Evolutionary conservation across 2,329 filamentous ascomycete species (phyloP).

Genomic region (Diaporthe eres): DNA sequence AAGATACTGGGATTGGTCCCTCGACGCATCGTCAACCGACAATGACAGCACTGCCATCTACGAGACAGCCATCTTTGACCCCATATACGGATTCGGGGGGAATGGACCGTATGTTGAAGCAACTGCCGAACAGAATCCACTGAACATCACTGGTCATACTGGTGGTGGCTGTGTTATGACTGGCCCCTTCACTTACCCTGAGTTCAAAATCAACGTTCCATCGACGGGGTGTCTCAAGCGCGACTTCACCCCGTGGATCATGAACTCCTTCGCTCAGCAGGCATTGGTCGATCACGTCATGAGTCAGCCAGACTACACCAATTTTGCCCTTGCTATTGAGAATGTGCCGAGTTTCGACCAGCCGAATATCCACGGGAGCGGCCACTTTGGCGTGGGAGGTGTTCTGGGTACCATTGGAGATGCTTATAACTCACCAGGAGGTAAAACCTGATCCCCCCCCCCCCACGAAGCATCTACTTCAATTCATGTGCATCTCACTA

Average conservation of each 20-base stretch:
- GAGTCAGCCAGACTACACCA: neutral
- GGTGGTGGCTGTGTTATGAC: neutral
- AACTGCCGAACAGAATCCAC: neutral
- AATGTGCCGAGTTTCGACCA: neutral
- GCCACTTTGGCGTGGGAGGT: constrained; percentile 7
- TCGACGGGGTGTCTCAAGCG: constrained; percentile 10
- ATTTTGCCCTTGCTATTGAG: neutral
- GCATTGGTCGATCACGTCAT: neutral
- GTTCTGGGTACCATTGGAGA: neutral
- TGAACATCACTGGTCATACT: neutral
- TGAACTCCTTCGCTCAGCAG: neutral
- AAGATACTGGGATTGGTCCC: constrained; percentile 19
- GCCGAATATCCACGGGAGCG: constrained; percentile 14
- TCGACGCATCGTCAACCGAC: neutral
- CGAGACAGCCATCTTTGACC: neutral
- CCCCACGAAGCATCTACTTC: neutral
- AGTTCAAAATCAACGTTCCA: neutral
- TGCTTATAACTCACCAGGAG: constrained; percentile 7
- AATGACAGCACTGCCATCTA: constrained; percentile 7
- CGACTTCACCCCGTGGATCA: constrained; percentile 9
- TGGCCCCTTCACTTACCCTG: neutral
- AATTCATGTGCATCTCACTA: neutral
- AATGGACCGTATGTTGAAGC: constrained; percentile 9
- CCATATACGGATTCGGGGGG: neutral
- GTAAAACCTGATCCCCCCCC: neutral